phyloP scores from a whole-genome alignment of 73 alveolate species.

The Paramecium sonneborni region DNA sequence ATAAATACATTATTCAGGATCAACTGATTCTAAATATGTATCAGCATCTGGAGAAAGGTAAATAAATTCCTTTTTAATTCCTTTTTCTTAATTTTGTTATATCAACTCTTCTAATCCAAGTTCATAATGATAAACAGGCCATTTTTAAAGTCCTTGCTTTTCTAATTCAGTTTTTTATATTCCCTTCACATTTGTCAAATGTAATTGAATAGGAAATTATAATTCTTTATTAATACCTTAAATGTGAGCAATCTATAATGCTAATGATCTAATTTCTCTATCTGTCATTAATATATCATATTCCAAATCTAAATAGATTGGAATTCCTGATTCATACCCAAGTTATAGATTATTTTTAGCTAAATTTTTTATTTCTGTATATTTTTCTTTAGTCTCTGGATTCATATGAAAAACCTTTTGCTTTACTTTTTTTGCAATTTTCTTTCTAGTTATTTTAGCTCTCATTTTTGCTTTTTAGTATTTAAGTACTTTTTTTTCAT shows the following conservation, averaged over 20 bases:
- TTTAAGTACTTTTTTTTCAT: not conserved
- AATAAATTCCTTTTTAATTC: not conserved
- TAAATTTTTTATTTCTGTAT: not conserved
- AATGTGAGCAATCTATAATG: constrained; percentile 1
- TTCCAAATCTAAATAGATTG: constrained; percentile 35
- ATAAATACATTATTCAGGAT: constrained; percentile 21
- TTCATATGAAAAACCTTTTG: not conserved
- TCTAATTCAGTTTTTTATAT: constrained; percentile 26
- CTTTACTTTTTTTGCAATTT: not conserved
- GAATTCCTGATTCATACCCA: not conserved
- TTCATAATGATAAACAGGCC: constrained; percentile 30
- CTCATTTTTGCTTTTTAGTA: not conserved
- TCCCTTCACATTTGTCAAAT: constrained; percentile 18
- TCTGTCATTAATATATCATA: constrained; percentile 44
- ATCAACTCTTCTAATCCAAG: not conserved
- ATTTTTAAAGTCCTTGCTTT: constrained; percentile 7
- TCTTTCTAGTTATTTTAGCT: not conserved
- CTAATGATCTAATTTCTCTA: constrained; percentile 40
- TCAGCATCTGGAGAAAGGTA: constrained; percentile 51
- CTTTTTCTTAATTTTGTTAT: not conserved
- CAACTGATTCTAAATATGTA: constrained; percentile 14
- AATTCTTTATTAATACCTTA: constrained; percentile 31
- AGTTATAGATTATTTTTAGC: not conserved
- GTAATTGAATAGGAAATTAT: not conserved
- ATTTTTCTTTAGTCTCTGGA: not conserved